Conservation (phyloP, 1,284 basidiomycete species). For the Rugosomyces carneus region DNA sequence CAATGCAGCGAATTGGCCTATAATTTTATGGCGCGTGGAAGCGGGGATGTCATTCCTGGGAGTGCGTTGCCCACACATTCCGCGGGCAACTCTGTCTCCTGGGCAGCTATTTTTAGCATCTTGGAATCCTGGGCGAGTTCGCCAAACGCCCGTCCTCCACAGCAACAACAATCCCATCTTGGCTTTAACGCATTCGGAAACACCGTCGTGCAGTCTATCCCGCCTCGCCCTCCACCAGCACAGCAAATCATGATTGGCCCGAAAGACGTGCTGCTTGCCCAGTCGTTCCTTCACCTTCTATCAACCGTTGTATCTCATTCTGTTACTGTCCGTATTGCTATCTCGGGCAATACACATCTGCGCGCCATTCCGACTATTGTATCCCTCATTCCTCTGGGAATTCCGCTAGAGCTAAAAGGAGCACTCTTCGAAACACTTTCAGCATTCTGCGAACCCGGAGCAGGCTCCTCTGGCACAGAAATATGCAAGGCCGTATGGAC, state of each 20-base stretch:
- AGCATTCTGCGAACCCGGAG: slow-evolving; percentile 79
- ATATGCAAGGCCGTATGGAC: slow-evolving; percentile 81
- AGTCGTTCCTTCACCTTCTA: slow-evolving; percentile 78
- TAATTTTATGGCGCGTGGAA: slow-evolving; percentile 74
- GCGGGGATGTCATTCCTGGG: slow-evolving; percentile 57
- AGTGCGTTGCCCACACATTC: slow-evolving; percentile 35
- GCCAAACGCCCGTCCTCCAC: slow-evolving; percentile 26
- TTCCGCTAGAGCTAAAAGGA: slow-evolving; percentile 91
- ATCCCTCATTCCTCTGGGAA: slow-evolving; percentile 71
- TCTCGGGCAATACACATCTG: slow-evolving; percentile 75
- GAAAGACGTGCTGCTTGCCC: slow-evolving; percentile 74
- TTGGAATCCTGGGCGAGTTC: slow-evolving; percentile 39
- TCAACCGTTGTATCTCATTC: slow-evolving; percentile 78
- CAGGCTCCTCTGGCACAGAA: slow-evolving; percentile 67
- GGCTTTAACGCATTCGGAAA: slow-evolving; percentile 20
- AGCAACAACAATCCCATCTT: slow-evolving; percentile 20
- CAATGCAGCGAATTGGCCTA: slow-evolving; percentile 81
- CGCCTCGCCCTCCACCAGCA: slow-evolving; percentile 30
- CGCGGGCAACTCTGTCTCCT: slow-evolving; percentile 37
- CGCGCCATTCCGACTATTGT: slow-evolving; percentile 77
- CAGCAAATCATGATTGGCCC: slow-evolving; percentile 55
- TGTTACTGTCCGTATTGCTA: slow-evolving; percentile 70
- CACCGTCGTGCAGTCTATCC: slow-evolving; percentile 26
- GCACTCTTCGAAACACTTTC: slow-evolving; percentile 79
- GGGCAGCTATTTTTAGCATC: slow-evolving; percentile 38